Percentiles rank a stretch among this genome's conserved stretches.
Conservation (phyloP, 202 grass and related monocot species). For the Carex arenaria region DNA sequence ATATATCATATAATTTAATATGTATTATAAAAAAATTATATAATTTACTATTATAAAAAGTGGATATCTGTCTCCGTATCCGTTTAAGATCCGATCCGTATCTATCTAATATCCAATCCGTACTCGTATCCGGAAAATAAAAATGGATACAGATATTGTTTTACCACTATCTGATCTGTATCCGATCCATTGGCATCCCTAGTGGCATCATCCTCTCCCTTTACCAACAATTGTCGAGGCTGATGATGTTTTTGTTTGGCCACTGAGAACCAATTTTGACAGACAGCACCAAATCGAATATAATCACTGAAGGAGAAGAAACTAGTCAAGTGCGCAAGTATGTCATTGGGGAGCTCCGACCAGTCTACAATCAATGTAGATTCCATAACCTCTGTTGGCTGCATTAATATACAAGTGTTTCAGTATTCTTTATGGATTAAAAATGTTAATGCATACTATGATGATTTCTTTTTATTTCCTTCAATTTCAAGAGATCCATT, state of each 20-base stretch:
- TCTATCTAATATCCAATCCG: too few relatives aligned
- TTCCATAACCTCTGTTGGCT: background rate
- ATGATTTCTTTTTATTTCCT: background rate
- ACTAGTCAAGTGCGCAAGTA: background rate
- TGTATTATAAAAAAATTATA: too few relatives aligned
- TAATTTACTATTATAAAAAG: too few relatives aligned
- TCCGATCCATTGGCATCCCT: too few relatives aligned
- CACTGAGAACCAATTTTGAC: background rate
- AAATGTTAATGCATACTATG: background rate
- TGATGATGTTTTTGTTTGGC: background rate
- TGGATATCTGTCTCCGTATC: too few relatives aligned
- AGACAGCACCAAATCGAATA: background rate
- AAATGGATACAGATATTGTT: too few relatives aligned
- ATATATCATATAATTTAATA: too few relatives aligned
- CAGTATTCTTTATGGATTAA: background rate
- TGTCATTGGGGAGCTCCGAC: background rate
- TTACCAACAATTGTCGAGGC: background rate
- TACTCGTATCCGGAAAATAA: too few relatives aligned
- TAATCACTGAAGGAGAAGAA: background rate
- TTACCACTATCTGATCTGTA: too few relatives aligned
- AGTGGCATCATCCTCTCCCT: background rate
- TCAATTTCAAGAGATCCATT: background rate
- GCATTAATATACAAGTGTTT: background rate
- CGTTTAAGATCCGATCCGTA: too few relatives aligned
- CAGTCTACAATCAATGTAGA: background rate